Base-by-base conservation (phyloP, 1,284 basidiomycete genomes). In the Mycena sp. region DNA sequence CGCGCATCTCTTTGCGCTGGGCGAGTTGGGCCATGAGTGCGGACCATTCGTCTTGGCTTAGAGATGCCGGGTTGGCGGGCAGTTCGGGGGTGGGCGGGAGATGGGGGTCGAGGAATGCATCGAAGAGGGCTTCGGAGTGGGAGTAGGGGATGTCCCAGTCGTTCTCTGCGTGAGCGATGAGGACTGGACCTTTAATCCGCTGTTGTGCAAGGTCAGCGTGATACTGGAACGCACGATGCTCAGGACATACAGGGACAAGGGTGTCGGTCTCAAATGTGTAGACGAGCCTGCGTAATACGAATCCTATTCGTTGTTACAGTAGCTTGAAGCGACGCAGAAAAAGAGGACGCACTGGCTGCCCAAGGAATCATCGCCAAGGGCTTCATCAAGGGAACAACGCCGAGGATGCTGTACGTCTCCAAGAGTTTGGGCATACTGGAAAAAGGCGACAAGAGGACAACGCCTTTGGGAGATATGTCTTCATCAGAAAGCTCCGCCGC, bases 401-500 rank as follows among this genome's bases (percentile, higher is more conserved):
- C 93, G 55, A 93, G 82, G 39, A 96, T 70, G 56, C 89, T 83
- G 76, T 96, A 96, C 0, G 92, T 92, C 57, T 93, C 88, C 34
- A 96, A 78, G 3, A 96, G 81, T 16, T 86, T 83, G 20, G 85
- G 76, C 54, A 96, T 85, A 64, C 88, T 91, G 13, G 91, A 89
- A 78, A 96, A 97, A 0, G 95, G 93, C 66, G 94, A 91, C 72
- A 95, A 84, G 10, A 97, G 81, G 5, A 93, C 91, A 1, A 95
- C 79, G 0, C 93, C 94, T 71, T 86, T 86, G 13, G 87, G 86
- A 48, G 81, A 81, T 59, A 85, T 78, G 44, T 85, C 86, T 67
- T 92, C 89, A 7, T 81, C 81, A 10, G 86, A 86, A 4, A 97
- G 83, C 59, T 87, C 82, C 2, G 86, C 87, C 0, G 85, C 90